Conservation (phyloP, 306 rosid genomes). For the Prunus mume region DNA sequence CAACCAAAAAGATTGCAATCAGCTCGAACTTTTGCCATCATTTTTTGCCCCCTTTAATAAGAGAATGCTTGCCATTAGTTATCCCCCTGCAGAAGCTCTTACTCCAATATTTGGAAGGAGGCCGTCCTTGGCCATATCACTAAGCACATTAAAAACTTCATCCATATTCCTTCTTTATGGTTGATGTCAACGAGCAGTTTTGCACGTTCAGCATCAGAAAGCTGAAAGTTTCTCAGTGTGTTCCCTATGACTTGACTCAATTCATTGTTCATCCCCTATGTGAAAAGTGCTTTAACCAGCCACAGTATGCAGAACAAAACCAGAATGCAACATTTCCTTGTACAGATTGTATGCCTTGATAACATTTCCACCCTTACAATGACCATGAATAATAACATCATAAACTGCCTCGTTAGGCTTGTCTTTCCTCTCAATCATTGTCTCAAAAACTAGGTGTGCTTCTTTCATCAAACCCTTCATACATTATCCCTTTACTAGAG, state of each 20-base stretch:
- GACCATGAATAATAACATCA: too few species aligned
- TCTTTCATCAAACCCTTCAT: too few species aligned
- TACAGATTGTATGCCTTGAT: conserved; percentile 38
- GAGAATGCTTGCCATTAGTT: neutral
- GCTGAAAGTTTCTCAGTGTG: conserved; percentile 52
- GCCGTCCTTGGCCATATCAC: conserved; percentile 77
- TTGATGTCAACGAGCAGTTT: conserved; percentile 67
- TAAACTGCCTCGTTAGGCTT: too few species aligned
- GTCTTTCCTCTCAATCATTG: too few species aligned
- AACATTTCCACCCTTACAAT: neutral
- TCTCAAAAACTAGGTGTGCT: too few species aligned
- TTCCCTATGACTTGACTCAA: conserved; percentile 50
- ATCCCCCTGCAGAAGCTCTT: conserved; percentile 12
- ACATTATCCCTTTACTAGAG: too few species aligned
- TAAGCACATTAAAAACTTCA: conserved; percentile 56
- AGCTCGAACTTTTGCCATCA: neutral
- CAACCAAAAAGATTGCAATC: neutral
- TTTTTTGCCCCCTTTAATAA: neutral
- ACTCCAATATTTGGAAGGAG: conserved; percentile 47
- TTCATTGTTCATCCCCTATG: conserved; percentile 58
- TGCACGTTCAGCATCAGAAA: conserved; percentile 66
- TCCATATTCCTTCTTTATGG: conserved; percentile 87
- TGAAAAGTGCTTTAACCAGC: conserved; percentile 59
- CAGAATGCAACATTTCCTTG: conserved; percentile 56
- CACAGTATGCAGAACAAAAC: conserved; percentile 66